Base-by-base conservation (phyloP, 2,329 filamentous ascomycete genomes). In the Fusarium euwallaceae region DNA sequence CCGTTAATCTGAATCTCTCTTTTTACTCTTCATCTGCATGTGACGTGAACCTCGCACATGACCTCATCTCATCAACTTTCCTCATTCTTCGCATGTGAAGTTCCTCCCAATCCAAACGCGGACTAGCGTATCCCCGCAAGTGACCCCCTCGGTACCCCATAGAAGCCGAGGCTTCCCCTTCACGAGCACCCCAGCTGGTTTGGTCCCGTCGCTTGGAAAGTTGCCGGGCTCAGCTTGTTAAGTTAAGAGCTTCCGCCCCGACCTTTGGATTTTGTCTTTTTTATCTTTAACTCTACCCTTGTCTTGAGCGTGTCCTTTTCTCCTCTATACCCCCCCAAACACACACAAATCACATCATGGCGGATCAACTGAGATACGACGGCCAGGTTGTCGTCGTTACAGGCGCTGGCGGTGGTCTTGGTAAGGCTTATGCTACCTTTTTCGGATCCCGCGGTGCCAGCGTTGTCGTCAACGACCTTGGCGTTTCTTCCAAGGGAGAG, bases 391-490 rank as follows among this genome's bases (percentile, higher is more conserved):
- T 95, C 81, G 93, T 96, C 78, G 92, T 96, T 78, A 96, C 94
- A 65, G 93, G 93, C 78, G 94, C 94, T 70, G 93, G 94, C 75
- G 93, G 93, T 82, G 94, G 94, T 74, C 87, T 96, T 68, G 93
- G 93, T 79, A 94, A 92, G 84, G 92, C 92, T 80, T 98, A 93
- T 83, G 95, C 97, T 78, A 87, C 92, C 70, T 98, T 98, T 88
- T 98, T 97, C 82, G 97, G 90, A 68, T 95, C 94, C 66, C 92
- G 96, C 81, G 97, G 97, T 80, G 97, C 95, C 78, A 97, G 93
- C 84, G 94, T 97, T 78, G 96, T 99, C 58, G 97, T 99, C 79
- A 99, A 99, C 84, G 97, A 99, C 83, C 90, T 98, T 61, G 97
- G 97, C 73, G 94, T 91, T 61, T 97, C 95, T 56, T 95, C 97